These are phyloP conservation scores for Panicum virgatum DNA, from an alignment of 202 grass and related monocot species.

Conservation along the genomic window DNA sequence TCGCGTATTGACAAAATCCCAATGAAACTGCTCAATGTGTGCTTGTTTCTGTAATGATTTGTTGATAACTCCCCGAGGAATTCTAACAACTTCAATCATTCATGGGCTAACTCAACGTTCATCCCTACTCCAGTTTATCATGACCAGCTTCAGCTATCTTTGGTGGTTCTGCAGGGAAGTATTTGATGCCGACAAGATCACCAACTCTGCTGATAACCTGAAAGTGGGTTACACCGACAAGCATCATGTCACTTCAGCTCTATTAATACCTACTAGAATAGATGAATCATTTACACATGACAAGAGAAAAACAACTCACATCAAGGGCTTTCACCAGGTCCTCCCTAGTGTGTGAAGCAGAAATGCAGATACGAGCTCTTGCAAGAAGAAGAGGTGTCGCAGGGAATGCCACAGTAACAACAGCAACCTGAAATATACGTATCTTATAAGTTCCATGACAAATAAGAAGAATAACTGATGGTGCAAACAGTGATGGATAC, in stretches of 20 bases:
- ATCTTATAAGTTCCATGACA: conserved; percentile 9
- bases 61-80: not conserved
- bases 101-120: not conserved
- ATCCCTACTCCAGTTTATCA: conserved; percentile 46
- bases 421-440: conserved; percentile 58
- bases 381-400: conserved; percentile 81
- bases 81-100: conserved; percentile 20
- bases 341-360: conserved; percentile 81
- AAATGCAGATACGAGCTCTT: conserved; percentile 85
- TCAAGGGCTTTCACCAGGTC: conserved; percentile 74
- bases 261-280: not conserved
- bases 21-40: conserved; percentile 27
- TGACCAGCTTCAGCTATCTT: conserved; percentile 43
- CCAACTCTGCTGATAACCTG: conserved; percentile 89
- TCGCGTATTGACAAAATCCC: conserved; percentile 35
- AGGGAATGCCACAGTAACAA: conserved; percentile 85
- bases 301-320: conserved; percentile 36
- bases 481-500: not conserved
- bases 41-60: conserved; percentile 28
- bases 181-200: conserved; percentile 80
- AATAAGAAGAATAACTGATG: not conserved
- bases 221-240: conserved; percentile 10
- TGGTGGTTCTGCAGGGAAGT: conserved; percentile 74
- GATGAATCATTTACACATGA: not conserved
- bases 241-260: not conserved